A percentile compares a stretch with the other conserved stretches of the same genome.
Evolutionary conservation across 805 yeast genomes (phyloP).

Genomic region (Kluyveromyces aestuarii): DNA sequence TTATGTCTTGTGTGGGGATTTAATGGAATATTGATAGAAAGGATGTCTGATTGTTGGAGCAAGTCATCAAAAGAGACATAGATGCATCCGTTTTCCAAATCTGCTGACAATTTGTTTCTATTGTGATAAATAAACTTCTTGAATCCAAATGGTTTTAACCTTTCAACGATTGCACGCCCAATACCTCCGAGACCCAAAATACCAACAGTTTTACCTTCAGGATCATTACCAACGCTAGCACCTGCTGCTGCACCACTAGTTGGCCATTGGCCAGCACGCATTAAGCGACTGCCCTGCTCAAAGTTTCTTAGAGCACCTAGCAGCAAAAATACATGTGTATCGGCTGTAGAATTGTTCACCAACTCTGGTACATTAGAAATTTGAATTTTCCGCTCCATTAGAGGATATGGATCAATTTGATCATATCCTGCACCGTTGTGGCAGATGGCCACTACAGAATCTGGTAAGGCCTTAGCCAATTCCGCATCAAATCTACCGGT

Average conservation of each 20-base stretch:
- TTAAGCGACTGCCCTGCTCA: conserved; percentile 45
- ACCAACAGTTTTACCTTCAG: conserved; percentile 68
- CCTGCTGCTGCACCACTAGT: conserved; percentile 44
- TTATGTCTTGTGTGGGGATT: conserved; percentile 63
- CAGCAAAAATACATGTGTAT: conserved; percentile 53
- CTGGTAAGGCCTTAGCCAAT: conserved; percentile 45
- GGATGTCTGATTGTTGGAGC: conserved; percentile 52
- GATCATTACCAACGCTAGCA: conserved; percentile 62
- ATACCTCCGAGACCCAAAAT: conserved; percentile 86
- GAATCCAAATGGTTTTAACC: conserved; percentile 73
- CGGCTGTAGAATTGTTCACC: conserved; percentile 67
- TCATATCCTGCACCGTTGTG: conserved; percentile 76
- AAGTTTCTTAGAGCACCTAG: conserved; percentile 62
- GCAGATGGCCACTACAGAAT: conserved; percentile 40
- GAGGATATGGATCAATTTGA: conserved; percentile 51
- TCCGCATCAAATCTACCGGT: conserved; percentile 65
- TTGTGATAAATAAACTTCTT: conserved; percentile 62
- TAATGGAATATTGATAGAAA: conserved; percentile 71
- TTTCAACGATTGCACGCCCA: conserved; percentile 69
- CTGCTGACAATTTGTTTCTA: conserved; percentile 48
- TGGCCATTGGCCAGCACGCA: conserved; percentile 58
- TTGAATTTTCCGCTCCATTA: conserved; percentile 45
- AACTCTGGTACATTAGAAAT: conserved; percentile 59
- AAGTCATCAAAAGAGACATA: conserved; percentile 68
- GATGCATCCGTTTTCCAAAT: conserved; percentile 58